Evolutionary conservation across 2,329 filamentous ascomycete species (phyloP).

Genomic region (Colletotrichum abscissum): DNA sequence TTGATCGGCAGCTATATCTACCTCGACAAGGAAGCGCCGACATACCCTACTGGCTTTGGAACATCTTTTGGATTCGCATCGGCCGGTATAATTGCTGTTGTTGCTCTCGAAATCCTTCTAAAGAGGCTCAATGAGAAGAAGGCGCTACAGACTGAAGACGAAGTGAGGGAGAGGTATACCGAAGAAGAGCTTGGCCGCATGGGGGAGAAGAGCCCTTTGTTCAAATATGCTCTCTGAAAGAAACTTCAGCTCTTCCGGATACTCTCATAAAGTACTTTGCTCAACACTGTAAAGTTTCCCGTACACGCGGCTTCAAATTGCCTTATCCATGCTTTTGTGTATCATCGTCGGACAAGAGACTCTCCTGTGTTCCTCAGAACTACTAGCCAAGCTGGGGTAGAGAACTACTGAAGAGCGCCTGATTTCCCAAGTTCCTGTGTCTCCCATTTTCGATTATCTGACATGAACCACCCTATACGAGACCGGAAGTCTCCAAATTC

Average conservation of each 20-base stretch:
- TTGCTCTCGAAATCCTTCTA: conserved; percentile 25
- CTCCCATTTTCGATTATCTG: background rate
- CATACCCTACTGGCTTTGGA: conserved; percentile 34
- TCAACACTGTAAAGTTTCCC: background rate
- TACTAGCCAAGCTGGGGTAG: background rate
- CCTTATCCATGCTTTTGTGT: background rate
- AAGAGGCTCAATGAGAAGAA: conserved; percentile 40
- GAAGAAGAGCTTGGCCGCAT: conserved; percentile 44
- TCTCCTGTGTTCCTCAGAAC: background rate
- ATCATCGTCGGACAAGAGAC: background rate
- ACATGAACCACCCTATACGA: background rate
- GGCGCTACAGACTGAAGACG: conserved; percentile 39
- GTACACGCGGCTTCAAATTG: background rate
- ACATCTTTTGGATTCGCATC: conserved; percentile 30
- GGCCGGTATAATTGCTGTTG: conserved; percentile 31
- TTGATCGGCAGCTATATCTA: conserved; percentile 40
- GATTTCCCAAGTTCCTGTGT: background rate
- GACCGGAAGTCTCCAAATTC: background rate
- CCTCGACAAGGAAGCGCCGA: conserved; percentile 33
- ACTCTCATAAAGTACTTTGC: background rate
- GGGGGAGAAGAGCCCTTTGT: conserved; percentile 46
- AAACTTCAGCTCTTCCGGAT: background rate
- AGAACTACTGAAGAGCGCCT: background rate
- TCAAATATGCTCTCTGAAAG: conserved; percentile 42
- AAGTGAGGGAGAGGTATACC: conserved; percentile 42